These are phyloP conservation scores for Paradendryphiella salina DNA, from an alignment of 2,329 filamentous ascomycete species.

Conservation along the genomic window DNA sequence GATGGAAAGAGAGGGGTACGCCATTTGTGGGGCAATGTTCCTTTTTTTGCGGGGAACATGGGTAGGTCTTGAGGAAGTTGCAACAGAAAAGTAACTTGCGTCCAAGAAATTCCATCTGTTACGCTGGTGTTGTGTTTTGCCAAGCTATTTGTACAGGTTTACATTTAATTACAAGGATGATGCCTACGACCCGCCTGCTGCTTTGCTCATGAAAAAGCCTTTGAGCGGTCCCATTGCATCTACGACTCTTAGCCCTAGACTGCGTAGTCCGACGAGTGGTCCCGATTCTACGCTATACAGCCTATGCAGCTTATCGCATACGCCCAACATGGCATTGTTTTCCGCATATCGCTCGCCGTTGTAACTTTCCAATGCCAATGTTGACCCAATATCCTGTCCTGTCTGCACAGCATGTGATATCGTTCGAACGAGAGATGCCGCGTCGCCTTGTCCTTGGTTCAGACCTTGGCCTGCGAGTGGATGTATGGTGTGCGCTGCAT, in stretches of 20 bases:
- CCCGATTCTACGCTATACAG: conserved; percentile 80
- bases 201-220: conserved; percentile 78
- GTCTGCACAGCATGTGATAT: conserved; percentile 77
- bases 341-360: conserved; percentile 76
- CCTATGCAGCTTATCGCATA: conserved; percentile 89
- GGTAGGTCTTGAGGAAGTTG: no score
- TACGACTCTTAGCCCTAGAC: conserved; percentile 74
- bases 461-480: conserved; percentile 92
- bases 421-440: conserved; percentile 73
- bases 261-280: conserved; percentile 78
- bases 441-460: conserved; percentile 90
- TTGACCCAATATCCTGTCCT: conserved; percentile 83
- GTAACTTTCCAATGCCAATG: conserved; percentile 79
- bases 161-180: conserved; percentile 17
- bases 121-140: neutral
- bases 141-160: conserved; percentile 9
- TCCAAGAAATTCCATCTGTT: neutral
- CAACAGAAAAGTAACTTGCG: no score
- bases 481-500: conserved; percentile 93
- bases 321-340: conserved; percentile 77
- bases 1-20: no score
- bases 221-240: conserved; percentile 77
- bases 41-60: no score
- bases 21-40: no score
- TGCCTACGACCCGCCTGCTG: conserved; percentile 47